Base-by-base conservation (phyloP, 352 stramenopile genomes). In the Globisporangium abappressorium region DNA sequence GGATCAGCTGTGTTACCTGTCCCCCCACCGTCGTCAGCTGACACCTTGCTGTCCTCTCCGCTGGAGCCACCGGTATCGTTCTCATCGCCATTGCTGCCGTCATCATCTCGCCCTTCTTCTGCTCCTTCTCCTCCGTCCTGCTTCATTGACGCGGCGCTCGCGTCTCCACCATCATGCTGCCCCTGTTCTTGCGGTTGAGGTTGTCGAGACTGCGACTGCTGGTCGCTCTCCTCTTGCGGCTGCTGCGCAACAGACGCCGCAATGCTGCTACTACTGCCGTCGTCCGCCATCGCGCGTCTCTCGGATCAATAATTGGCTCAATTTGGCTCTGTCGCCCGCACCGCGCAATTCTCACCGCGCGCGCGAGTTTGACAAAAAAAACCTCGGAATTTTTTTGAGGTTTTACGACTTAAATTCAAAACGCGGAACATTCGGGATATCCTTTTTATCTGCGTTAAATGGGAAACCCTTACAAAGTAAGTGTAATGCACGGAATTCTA, bases 281-380 rank as follows among this genome's bases (percentile, higher is more conserved):
- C 55, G 55, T 61, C 55, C 28, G 30, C 55, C 55, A 61, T 61
- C 30, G 55, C 30, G 55, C 38, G 28, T 61, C 30, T 34, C 38
- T 22, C 53, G 53, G 53, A 12, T 51, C 18, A 51, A 49, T 36
- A 22, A 38, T 38, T 38, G 33, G 33, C 33, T 46, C 38, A 46
- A 46, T 18, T 46, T 46, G 12, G 38, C 38, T 46, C 38, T 46
- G 12, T 46, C 38, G 38, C 38, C 33, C 33, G 33, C 30, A 2
- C 30, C 3, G 3, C 33, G 33, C 33, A 1, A 9, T 38, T 38
- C 33, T 38, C 33, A 1, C 5, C 33, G 33, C 33, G 33, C 33
- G 7, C 33, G 8, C 33, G 33, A 26, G 24, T 26, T 26, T 26
- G 24, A 26, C 24, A 26, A 1, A 26, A 26, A 26, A 26, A 26